Percentiles rank a stretch among this genome's conserved stretches.
phyloP scores from a whole-genome alignment of 345 rosid species.

The Eucalyptus caleyi region DNA sequence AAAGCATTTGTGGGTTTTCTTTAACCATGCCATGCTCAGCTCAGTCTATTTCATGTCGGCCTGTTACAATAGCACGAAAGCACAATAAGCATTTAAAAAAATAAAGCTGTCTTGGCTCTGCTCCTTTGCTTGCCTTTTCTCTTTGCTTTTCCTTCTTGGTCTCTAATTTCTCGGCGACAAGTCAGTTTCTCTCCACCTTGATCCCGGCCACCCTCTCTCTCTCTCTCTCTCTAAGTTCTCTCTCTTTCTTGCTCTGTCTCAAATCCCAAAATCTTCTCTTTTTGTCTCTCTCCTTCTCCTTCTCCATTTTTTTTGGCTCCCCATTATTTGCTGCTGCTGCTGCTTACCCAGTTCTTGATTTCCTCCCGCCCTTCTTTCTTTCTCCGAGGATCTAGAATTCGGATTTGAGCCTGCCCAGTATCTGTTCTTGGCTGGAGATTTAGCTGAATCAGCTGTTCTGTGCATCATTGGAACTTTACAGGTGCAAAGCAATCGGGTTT shows the following conservation, averaged over 20 bases:
- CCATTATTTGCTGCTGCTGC: background rate
- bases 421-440: background rate
- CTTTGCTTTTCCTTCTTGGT: slow-evolving; percentile 23
- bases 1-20: background rate
- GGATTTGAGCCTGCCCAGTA: background rate
- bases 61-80: slow-evolving; percentile 20
- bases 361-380: background rate
- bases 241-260: background rate
- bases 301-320: background rate
- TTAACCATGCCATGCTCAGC: slow-evolving; percentile 1
- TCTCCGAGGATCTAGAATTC: background rate
- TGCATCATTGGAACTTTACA: background rate
- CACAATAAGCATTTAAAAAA: background rate
- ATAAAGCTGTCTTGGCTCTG: slow-evolving; percentile 18
- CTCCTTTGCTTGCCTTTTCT: background rate
- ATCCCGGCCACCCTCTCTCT: background rate
- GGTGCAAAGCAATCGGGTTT: background rate
- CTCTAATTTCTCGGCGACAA: slow-evolving; percentile 77
- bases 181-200: slow-evolving; percentile 27
- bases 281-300: slow-evolving; percentile 2
- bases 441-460: background rate
- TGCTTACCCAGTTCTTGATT: background rate
- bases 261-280: background rate
- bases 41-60: slow-evolving; percentile 68
- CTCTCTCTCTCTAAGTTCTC: background rate